These are phyloP conservation scores for Suillus cothurnatus DNA, from an alignment of 768 basidiomycete species.

Conservation along the genomic window DNA sequence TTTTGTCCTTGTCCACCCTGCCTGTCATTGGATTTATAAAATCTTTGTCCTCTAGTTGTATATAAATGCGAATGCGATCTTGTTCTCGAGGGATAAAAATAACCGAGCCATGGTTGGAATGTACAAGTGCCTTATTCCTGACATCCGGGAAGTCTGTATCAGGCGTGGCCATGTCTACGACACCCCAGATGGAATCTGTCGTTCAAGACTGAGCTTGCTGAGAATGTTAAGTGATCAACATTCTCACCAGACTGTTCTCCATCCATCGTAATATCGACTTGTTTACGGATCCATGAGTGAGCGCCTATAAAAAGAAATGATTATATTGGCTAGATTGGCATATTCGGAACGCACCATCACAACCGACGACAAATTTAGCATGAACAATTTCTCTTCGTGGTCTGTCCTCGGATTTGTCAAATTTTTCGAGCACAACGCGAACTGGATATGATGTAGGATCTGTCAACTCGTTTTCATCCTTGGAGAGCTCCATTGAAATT, in stretches of 20 bases:
- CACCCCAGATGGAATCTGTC: conserved; percentile 45
- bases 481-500: conserved; percentile 31
- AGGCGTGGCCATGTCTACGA: conserved; percentile 47
- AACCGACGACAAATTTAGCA: too few species aligned
- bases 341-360: conserved; percentile 54
- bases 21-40: conserved; percentile 40
- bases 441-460: too few species aligned
- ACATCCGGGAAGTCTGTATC: conserved; percentile 57
- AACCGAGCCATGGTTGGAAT: conserved; percentile 50
- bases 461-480: conserved; percentile 21
- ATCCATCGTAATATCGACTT: conserved; percentile 56
- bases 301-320: conserved; percentile 49
- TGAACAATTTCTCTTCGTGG: too few species aligned
- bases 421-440: too few species aligned
- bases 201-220: not conserved
- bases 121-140: conserved; percentile 48
- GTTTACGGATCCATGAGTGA: conserved; percentile 81
- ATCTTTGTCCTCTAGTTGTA: conserved; percentile 47
- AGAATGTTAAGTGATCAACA: not conserved
- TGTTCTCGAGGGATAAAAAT: conserved; percentile 55
- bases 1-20: conserved; percentile 41
- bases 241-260: too few species aligned
- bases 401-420: too few species aligned
- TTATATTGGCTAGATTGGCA: not conserved
- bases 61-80: conserved; percentile 51